Evolutionary conservation across 2,329 filamentous ascomycete genomes (phyloP), one percentile per base, ranked within the genome.

Genomic region (Raffaelea albimanens): DNA sequence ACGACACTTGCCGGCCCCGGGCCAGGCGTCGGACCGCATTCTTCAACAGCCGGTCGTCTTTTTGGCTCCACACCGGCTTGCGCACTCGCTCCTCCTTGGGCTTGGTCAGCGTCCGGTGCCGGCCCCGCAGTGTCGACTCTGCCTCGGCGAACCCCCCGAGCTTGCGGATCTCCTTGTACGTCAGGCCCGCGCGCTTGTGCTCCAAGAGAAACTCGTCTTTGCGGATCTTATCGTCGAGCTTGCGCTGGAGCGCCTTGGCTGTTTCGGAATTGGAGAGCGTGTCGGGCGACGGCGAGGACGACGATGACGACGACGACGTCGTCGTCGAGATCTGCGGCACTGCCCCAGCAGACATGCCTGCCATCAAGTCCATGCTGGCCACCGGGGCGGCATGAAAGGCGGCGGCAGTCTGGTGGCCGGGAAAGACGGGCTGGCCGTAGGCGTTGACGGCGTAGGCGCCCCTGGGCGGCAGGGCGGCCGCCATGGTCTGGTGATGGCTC

Each of bases 81-180:
- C 85, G 70, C 3, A 85, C 75, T 5, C 85, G 69, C 48, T 78
- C 70, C 31, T 73, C 68, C 55, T 78, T 78, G 13, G 65, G 63
- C 65, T 86, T 87, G 8, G 78, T 85, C 56, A 87, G 61, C 2
- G 73, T 78, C 4, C 85, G 70, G 55, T 76, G 80, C 0, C 83
- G 73, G 0, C 85, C 85, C 14, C 85, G 73, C 34, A 90, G 68
- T 1, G 85, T 89, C 11, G 83, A 85, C 63, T 87, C 83, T 2
- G 82, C 80, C 56, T 85, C 81, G 0, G 59, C 63, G 53, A 82
- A 82, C 1, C 68, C 64, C 14, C 80, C 76, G 18, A 64, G 57
- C 7, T 59, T 55, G 34, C 73, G 73, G 56, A 87, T 87, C 50
- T 83, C 71, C 46, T 72, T 75, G 63, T 87, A 88, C 1, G 81